phyloP scores from a whole-genome alignment of 148 eudicot genomes.

The Spergularia bocconei region DNA sequence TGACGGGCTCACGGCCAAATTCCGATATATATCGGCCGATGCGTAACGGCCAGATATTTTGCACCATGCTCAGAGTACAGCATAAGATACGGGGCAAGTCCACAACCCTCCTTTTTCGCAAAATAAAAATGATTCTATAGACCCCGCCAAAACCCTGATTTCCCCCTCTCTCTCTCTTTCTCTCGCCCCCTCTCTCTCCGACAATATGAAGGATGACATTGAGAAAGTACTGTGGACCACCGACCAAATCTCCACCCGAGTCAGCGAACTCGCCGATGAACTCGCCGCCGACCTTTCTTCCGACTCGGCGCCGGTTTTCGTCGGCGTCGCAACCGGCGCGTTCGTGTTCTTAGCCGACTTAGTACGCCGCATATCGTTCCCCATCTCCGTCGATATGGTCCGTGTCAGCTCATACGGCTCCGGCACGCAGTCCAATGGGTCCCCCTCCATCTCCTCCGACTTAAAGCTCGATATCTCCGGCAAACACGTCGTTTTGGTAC shows the following conservation, averaged over 20 bases:
- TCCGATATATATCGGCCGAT: no score
- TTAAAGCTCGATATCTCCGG: conserved; percentile 59
- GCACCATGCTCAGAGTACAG: no score
- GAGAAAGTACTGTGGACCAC: conserved; percentile 41
- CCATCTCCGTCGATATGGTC: conserved; percentile 54
- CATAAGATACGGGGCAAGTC: no score
- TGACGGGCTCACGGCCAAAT: no score
- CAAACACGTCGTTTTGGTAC: conserved; percentile 72
- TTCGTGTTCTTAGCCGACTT: conserved; percentile 69
- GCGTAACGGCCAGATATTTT: no score
- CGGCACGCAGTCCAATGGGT: conserved; percentile 55
- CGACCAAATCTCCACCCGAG: conserved; percentile 40
- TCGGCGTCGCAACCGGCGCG: conserved; percentile 85
- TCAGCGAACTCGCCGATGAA: conserved; percentile 52
- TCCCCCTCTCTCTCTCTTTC: no score
- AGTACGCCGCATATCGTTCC: conserved; percentile 54
- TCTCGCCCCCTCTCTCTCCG: no score
- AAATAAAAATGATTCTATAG: no score
- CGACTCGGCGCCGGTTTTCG: conserved; percentile 35
- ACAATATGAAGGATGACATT: no score
- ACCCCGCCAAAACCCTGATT: no score
- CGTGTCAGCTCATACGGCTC: conserved; percentile 61
- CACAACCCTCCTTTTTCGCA: no score
- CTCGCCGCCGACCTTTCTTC: conserved; percentile 38
- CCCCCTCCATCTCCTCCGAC: conserved; percentile 48